phyloP scores from a whole-genome alignment of 2,329 filamentous ascomycete species.

The Penicillium sp. region DNA sequence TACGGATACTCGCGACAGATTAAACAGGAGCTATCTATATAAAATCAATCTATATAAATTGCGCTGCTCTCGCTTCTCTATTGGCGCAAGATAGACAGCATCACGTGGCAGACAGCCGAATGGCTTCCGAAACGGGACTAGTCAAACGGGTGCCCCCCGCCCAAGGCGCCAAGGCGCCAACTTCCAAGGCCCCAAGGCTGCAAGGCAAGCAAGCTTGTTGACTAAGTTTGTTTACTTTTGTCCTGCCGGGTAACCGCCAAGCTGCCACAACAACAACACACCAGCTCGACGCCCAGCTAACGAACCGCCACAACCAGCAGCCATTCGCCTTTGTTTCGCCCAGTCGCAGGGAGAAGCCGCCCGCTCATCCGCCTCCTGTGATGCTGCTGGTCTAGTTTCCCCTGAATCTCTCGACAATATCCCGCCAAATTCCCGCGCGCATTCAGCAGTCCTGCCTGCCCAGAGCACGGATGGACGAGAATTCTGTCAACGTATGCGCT shows the following conservation, averaged over 20 bases:
- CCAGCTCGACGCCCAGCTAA: too few species aligned
- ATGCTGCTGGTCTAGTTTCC: not conserved
- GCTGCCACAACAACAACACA: not conserved
- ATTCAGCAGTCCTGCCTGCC: not conserved
- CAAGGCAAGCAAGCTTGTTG: not conserved
- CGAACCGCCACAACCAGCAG: not conserved
- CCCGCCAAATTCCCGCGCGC: not conserved
- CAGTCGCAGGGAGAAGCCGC: not conserved
- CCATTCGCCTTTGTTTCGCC: not conserved
- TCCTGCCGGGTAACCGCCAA: slow-evolving; percentile 13
- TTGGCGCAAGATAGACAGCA: too few species aligned
- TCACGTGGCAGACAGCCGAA: slow-evolving; percentile 2
- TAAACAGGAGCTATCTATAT: not conserved
- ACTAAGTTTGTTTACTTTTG: slow-evolving; percentile 16
- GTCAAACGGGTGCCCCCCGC: slow-evolving; percentile 5
- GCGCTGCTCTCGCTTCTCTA: not conserved
- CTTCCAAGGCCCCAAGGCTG: too few species aligned
- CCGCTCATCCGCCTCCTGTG: not conserved
- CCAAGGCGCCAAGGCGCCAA: not conserved
- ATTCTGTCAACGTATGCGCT: slow-evolving; percentile 12
- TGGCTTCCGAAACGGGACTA: not conserved
- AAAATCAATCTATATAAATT: not conserved
- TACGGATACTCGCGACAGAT: not conserved
- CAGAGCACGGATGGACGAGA: slow-evolving; percentile 14
- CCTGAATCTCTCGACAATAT: not conserved